Conservation (phyloP, 768 basidiomycete species). For the Tulasnella sp. region DNA sequence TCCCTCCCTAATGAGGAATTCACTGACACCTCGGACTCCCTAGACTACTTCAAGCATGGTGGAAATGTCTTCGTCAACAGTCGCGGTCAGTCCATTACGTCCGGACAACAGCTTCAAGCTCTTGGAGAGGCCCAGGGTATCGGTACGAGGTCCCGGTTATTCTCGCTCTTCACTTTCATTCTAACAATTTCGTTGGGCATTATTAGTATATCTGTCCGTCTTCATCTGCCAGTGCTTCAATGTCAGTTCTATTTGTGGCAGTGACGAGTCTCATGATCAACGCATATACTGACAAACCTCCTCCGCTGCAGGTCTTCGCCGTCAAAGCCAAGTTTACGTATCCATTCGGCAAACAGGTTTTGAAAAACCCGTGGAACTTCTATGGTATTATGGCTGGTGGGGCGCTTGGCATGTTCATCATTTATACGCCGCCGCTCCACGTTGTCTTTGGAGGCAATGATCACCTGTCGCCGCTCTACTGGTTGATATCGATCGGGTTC, state of each 20-base stretch:
- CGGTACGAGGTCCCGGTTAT: conserved; percentile 25
- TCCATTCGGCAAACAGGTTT: conserved; percentile 48
- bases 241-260: conserved; percentile 27
- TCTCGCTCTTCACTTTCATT: not conserved
- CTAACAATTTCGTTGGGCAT: not conserved
- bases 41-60: conserved; percentile 38
- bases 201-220: conserved; percentile 46
- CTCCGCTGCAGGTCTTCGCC: conserved; percentile 40
- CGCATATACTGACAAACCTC: not conserved
- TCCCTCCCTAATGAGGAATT: not conserved
- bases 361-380: conserved; percentile 56
- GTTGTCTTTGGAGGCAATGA: conserved; percentile 55
- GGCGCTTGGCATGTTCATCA: conserved; percentile 52
- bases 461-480: conserved; percentile 50
- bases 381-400: conserved; percentile 50
- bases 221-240: conserved; percentile 64
- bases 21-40: not conserved
- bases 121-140: conserved; percentile 53
- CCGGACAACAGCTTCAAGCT: conserved; percentile 43
- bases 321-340: conserved; percentile 51
- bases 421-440: conserved; percentile 58
- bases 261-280: not conserved
- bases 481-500: conserved; percentile 54
- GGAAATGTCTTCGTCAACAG: conserved; percentile 48
- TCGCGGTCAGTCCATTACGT: conserved; percentile 37